These are phyloP conservation scores for Xylariales sp. DNA, from an alignment of 2,329 filamentous ascomycete species.

Conservation along the genomic window DNA sequence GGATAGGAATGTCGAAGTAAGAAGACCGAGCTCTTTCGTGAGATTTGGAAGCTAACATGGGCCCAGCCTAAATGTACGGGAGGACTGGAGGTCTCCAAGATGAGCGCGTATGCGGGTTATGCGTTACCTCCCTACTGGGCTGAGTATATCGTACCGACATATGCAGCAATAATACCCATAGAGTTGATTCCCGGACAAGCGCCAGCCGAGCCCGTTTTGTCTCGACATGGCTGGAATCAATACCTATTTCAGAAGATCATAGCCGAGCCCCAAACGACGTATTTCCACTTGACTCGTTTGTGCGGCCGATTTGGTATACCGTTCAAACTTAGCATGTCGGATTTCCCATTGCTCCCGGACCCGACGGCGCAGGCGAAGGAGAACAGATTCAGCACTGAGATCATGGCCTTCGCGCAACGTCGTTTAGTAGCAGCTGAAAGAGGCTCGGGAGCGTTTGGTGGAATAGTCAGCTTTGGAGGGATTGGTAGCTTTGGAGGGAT, in stretches of 20 bases:
- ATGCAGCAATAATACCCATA: neutral
- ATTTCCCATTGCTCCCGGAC: neutral
- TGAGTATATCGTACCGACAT: neutral
- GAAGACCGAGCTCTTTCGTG: too few relatives aligned
- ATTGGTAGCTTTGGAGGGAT: too few relatives aligned
- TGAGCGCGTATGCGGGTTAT: neutral
- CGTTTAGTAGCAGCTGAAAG: too few relatives aligned
- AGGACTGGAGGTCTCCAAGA: neutral
- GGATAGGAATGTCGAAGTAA: neutral
- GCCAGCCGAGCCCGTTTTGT: neutral
- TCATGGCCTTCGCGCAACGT: neutral
- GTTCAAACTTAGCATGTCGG: neutral
- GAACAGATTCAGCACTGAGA: neutral
- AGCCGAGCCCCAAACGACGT: neutral
- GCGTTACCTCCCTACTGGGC: neutral
- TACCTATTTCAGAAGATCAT: slow-evolving; percentile 3
- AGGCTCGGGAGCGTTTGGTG: too few relatives aligned
- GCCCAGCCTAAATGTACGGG: neutral
- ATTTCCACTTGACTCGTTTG: neutral
- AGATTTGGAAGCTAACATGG: neutral
- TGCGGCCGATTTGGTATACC: neutral
- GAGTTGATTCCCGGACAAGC: neutral
- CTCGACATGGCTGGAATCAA: neutral
- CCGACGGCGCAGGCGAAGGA: neutral
- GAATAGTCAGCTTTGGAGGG: too few relatives aligned